phyloP scores from a whole-genome alignment of 129 eudicot genomes.

The Lonicera japonica region DNA sequence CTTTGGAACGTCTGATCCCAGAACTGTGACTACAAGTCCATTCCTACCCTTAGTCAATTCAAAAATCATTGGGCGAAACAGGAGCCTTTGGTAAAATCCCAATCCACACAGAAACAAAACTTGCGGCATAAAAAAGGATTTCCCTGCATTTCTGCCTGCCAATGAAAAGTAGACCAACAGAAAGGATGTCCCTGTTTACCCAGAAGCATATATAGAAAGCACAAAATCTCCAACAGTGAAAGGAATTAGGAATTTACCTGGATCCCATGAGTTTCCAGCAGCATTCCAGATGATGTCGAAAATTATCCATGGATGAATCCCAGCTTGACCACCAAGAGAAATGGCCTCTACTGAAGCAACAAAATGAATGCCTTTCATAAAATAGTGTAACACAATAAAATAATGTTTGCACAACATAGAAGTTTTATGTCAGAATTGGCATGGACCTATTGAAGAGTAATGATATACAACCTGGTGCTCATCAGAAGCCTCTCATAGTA shows the following conservation, averaged over 20 bases:
- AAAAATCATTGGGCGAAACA: slow-evolving; percentile 68
- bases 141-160: slow-evolving; percentile 88
- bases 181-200: no score
- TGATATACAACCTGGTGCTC: background rate
- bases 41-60: slow-evolving; percentile 47
- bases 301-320: slow-evolving; percentile 90
- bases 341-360: slow-evolving; percentile 93
- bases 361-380: slow-evolving; percentile 89
- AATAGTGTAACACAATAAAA: slow-evolving; percentile 42
- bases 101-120: slow-evolving; percentile 85
- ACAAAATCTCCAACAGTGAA: slow-evolving; percentile 5
- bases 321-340: slow-evolving; percentile 85
- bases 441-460: background rate
- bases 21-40: slow-evolving; percentile 94
- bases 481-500: background rate
- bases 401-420: slow-evolving; percentile 8
- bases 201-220: background rate
- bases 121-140: slow-evolving; percentile 84
- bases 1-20: slow-evolving; percentile 97
- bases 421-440: slow-evolving; percentile 13
- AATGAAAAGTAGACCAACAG: slow-evolving; percentile 14
- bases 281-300: slow-evolving; percentile 92
- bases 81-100: slow-evolving; percentile 85
- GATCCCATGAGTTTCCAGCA: slow-evolving; percentile 96
- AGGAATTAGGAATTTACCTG: slow-evolving; percentile 40